Percentiles rank a stretch among this genome's conserved stretches.
These are phyloP conservation scores for Phytopythium mirpurense DNA, from an alignment of 352 stramenopile species.

Conservation along the genomic window DNA sequence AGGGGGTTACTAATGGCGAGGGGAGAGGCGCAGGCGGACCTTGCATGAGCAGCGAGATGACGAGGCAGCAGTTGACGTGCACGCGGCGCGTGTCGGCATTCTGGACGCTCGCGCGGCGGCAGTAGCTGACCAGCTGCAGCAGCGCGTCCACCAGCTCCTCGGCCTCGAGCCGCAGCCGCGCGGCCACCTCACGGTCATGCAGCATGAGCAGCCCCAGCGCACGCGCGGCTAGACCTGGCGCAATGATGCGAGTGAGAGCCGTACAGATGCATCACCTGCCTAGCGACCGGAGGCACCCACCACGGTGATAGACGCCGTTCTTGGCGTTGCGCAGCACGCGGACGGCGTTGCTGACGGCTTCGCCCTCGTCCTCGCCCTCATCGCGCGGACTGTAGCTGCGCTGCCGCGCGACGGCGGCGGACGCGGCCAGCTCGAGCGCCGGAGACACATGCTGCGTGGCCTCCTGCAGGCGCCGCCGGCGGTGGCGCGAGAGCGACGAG, in stretches of 20 bases:
- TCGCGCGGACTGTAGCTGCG: slow-evolving; percentile 16
- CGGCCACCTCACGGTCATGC: slow-evolving; percentile 23
- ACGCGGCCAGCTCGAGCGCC: slow-evolving; percentile 16
- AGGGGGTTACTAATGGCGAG: too few relatives aligned
- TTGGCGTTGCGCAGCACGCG: slow-evolving; percentile 52
- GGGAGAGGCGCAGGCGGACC: slow-evolving; percentile 7
- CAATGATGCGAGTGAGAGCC: too few relatives aligned
- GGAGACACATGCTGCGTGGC: slow-evolving; percentile 45
- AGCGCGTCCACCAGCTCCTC: slow-evolving; percentile 70
- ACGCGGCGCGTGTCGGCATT: slow-evolving; percentile 57
- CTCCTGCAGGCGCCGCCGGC: slow-evolving; percentile 50
- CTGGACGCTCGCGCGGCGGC: slow-evolving; percentile 33
- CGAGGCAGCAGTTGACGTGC: slow-evolving; percentile 80
- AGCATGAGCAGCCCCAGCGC: slow-evolving; percentile 62
- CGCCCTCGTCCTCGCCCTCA: neutral
- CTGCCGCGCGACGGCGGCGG: slow-evolving; percentile 18
- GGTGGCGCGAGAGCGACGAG: slow-evolving; percentile 47
- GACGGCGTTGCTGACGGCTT: slow-evolving; percentile 25
- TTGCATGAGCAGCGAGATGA: slow-evolving; percentile 84
- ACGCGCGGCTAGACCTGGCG: slow-evolving; percentile 49
- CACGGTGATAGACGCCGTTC: slow-evolving; percentile 60
- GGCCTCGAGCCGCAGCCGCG: slow-evolving; percentile 47
- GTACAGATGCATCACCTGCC: too few relatives aligned
- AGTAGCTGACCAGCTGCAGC: slow-evolving; percentile 66
- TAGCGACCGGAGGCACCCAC: neutral